phyloP scores from a whole-genome alignment of 108 stramenopile species.

The Stephanodiscus triporus region DNA sequence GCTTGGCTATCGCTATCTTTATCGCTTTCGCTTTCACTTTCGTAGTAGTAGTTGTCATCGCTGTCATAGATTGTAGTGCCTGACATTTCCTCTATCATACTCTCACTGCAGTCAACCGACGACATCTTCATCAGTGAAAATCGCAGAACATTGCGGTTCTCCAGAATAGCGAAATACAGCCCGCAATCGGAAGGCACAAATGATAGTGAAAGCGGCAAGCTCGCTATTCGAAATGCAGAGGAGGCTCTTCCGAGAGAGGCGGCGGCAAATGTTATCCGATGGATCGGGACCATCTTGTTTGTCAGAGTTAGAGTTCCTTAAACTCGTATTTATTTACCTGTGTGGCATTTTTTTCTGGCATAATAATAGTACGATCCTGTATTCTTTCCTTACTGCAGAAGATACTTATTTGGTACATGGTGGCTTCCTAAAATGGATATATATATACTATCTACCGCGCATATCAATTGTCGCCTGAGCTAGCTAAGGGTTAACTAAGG shows the following conservation, averaged over 20 bases:
- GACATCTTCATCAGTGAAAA: background rate
- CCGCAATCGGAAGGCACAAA: background rate
- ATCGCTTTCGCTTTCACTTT: background rate
- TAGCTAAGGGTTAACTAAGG: too few relatives aligned
- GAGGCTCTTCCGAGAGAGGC: background rate
- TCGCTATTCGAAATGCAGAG: slow-evolving; percentile 3
- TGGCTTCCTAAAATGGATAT: too few relatives aligned
- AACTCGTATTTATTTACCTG: too few relatives aligned
- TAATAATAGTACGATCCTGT: background rate
- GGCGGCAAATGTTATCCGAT: slow-evolving; percentile 5
- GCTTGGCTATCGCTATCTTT: background rate
- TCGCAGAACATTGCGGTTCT: background rate
- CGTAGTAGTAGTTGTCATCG: background rate
- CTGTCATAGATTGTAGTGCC: slow-evolving; percentile 1
- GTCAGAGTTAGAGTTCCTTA: too few relatives aligned
- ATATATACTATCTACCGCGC: too few relatives aligned
- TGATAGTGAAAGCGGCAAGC: background rate
- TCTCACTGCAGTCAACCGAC: background rate
- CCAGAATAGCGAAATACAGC: background rate
- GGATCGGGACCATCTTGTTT: background rate
- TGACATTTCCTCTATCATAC: background rate
- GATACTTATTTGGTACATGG: too few relatives aligned
- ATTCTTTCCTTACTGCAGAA: too few relatives aligned
- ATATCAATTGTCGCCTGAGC: too few relatives aligned
- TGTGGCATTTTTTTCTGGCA: too few relatives aligned